A percentile compares a stretch with the other conserved stretches of the same genome.
Evolutionary conservation across 495 filamentous ascomycete species (phyloP).

Genomic region (Aspergillus kassunensis): DNA sequence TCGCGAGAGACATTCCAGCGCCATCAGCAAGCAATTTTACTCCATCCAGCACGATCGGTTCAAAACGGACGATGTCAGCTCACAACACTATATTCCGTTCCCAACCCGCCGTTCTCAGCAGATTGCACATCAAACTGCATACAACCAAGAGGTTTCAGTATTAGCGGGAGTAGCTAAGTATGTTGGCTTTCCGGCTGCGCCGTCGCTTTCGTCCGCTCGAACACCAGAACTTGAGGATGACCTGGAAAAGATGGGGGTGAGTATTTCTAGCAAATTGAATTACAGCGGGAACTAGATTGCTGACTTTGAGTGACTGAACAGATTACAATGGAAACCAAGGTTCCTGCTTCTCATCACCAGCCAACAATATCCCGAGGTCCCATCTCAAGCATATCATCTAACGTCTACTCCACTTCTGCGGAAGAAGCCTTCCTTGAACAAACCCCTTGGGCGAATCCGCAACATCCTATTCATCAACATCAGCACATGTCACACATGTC

Average conservation of each 20-base stretch:
- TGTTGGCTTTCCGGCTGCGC: slow-evolving; percentile 93
- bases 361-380: slow-evolving; percentile 25
- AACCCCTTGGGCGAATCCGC: slow-evolving; percentile 84
- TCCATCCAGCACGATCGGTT: slow-evolving; percentile 87
- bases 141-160: slow-evolving; percentile 90
- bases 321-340: slow-evolving; percentile 39
- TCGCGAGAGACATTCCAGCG: slow-evolving; percentile 73
- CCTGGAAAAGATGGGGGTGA: slow-evolving; percentile 83
- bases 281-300: too few relatives aligned
- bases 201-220: slow-evolving; percentile 66
- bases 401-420: slow-evolving; percentile 49
- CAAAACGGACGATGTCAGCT: slow-evolving; percentile 73
- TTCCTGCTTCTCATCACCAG: slow-evolving; percentile 22
- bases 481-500: slow-evolving; percentile 36
- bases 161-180: slow-evolving; percentile 89
- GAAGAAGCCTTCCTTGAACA: slow-evolving; percentile 80
- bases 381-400: slow-evolving; percentile 38
- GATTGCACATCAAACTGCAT: slow-evolving; percentile 73
- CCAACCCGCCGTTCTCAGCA: slow-evolving; percentile 66
- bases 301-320: slow-evolving; percentile 10
- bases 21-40: slow-evolving; percentile 81
- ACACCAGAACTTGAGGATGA: slow-evolving; percentile 77
- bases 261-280: slow-evolving; percentile 27
- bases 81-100: slow-evolving; percentile 73
- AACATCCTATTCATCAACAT: slow-evolving; percentile 68